Base-by-base conservation (phyloP, 2,329 filamentous ascomycete genomes). In the Colletotrichum somersetense region DNA sequence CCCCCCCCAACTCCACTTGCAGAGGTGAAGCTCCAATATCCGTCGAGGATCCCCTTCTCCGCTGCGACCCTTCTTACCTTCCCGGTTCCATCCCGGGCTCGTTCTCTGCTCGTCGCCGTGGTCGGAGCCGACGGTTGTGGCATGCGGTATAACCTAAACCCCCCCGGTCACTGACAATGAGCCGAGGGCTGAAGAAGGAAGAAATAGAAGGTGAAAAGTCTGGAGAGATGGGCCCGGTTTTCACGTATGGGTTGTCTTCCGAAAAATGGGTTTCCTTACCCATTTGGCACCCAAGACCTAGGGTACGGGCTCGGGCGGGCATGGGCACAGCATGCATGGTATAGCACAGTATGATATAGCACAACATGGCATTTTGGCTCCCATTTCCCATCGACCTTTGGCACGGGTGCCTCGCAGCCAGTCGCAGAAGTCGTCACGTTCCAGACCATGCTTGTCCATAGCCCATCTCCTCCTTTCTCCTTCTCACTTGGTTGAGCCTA, bases 191-290 rank as follows among this genome's bases (percentile, higher is more conserved):
- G 40, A 16, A 40, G 20, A 64, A 50, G 38, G 20, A 64, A 50
- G 38, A 58, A 71, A 53, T 53, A 16, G 42, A 63, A 58, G 20
- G 33, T 58, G 57, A 46, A 71, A 53, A 59, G 58, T 68, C 69
- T 68, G 58, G 69, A 71, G 69, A 71, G 65, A 38, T 33, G 65
- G 38, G 38, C 52, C 58, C 58, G 67, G 38, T 62, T 67, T 71
- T 58, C 58, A 42, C 44, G 44, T 61, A 57, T 35, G 63, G 63
- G 46, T 62, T 62, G 46, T 26, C n/a, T 26, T 62, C 46, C 16
- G 48, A 26, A 50, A 56, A 56, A 48, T 67, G 48, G 56, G 63
- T 16, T n/a, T 63, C 65, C 65, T 48, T 57, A 52, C 58, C 56
- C 65, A n/a, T 62, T 63, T 53, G 57, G 20, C 35, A 53, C 8